Conservation (phyloP, 106 monocot species). For the Allium cepa region DNA sequence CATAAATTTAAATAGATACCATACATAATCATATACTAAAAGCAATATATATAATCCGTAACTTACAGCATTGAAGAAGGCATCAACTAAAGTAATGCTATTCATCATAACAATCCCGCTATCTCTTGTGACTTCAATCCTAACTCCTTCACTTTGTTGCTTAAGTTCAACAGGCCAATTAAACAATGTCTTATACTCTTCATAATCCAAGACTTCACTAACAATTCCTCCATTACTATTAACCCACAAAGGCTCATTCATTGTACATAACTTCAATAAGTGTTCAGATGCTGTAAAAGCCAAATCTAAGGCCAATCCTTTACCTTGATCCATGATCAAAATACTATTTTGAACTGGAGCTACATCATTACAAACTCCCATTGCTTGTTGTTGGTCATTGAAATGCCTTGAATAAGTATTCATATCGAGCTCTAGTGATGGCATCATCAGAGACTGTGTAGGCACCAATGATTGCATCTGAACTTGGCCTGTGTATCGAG, state of each 20-base stretch:
- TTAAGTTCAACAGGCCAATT: conserved; percentile 59
- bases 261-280: conserved; percentile 41
- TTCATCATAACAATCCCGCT: conserved; percentile 84
- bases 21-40: not conserved
- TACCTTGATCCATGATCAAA: conserved; percentile 59
- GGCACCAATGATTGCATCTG: conserved; percentile 19
- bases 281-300: conserved; percentile 67
- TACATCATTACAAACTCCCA: conserved; percentile 24
- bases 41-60: not conserved
- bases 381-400: conserved; percentile 13
- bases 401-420: conserved; percentile 72
- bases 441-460: conserved; percentile 25
- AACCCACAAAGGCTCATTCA: conserved; percentile 60
- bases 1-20: not conserved
- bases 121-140: conserved; percentile 65
- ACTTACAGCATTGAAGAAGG: conserved; percentile 85
- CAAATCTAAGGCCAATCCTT: conserved; percentile 49
- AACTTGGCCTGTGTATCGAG: conserved; percentile 39
- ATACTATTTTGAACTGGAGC: conserved; percentile 7
- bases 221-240: conserved; percentile 3
- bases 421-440: conserved; percentile 91
- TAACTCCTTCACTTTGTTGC: conserved; percentile 17
- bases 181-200: conserved; percentile 53
- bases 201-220: conserved; percentile 38
- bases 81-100: conserved; percentile 80